These are phyloP conservation scores for Suillus cothurnatus DNA, from an alignment of 768 basidiomycete species.

Conservation along the genomic window DNA sequence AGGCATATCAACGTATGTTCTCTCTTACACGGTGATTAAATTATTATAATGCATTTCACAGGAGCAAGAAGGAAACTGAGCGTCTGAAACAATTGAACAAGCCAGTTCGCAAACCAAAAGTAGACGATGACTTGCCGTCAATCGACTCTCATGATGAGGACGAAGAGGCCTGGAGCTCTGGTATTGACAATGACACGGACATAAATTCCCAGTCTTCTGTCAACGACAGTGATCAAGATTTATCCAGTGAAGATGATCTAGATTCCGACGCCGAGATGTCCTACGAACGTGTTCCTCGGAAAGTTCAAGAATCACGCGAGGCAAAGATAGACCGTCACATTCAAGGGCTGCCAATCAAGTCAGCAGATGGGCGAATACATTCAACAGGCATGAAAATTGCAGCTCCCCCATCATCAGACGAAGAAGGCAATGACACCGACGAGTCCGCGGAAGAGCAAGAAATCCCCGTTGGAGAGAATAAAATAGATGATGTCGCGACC, in stretches of 20 bases:
- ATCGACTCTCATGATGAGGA: constrained; percentile 68
- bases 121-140: constrained; percentile 64
- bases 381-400: constrained; percentile 44
- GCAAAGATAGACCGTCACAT: constrained; percentile 51
- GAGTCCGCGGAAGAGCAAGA: constrained; percentile 37
- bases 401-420: constrained; percentile 24
- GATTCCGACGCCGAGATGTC: constrained; percentile 74
- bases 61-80: constrained; percentile 85
- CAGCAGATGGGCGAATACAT: constrained; percentile 77
- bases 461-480: constrained; percentile 26
- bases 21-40: constrained; percentile 1
- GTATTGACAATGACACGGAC: constrained; percentile 36
- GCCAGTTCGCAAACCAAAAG: constrained; percentile 45
- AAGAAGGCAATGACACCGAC: constrained; percentile 36
- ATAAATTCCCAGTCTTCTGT: constrained; percentile 26
- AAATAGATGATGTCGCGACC: constrained; percentile 73
- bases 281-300: constrained; percentile 68
- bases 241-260: constrained; percentile 12
- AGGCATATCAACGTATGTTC: constrained; percentile 75
- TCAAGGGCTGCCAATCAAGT: constrained; percentile 81
- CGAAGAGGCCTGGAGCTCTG: constrained; percentile 52
- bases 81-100: constrained; percentile 69
- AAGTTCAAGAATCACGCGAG: constrained; percentile 47
- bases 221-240: constrained; percentile 18
- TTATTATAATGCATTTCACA: constrained; percentile 31